A percentile compares a stretch with the other conserved stretches of the same genome.
Evolutionary conservation across 176 grass and related monocot genomes (phyloP).

Genomic region (Echinochloa phyllopogon): DNA sequence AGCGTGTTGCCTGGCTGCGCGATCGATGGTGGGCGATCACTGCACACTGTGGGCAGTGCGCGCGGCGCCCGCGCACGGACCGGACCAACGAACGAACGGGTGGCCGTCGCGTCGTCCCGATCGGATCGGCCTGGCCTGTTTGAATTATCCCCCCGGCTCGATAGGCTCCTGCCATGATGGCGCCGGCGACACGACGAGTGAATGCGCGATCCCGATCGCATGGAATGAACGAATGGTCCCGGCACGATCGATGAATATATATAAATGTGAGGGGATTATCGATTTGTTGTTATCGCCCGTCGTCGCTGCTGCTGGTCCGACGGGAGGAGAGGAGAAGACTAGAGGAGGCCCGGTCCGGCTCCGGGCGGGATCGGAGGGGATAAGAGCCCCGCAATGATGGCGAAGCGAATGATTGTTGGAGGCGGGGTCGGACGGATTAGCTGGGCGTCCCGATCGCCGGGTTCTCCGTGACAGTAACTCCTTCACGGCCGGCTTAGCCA

Average conservation of each 20-base stretch:
- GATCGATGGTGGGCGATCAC: not conserved
- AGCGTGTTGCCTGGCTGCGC: not conserved
- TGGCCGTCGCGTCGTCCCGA: slow-evolving; percentile 6
- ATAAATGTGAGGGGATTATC: not conserved
- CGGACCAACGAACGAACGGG: not conserved
- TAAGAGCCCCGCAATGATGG: slow-evolving; percentile 27
- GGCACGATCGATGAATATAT: too few species aligned
- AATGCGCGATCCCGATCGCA: not conserved
- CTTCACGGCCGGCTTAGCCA: too few species aligned
- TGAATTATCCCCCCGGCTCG: not conserved
- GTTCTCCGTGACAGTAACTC: slow-evolving; percentile 39
- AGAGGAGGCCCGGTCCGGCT: too few species aligned
- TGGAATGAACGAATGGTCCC: not conserved
- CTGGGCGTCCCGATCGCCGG: slow-evolving; percentile 12
- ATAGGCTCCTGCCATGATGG: slow-evolving; percentile 14
- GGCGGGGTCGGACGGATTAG: not conserved
- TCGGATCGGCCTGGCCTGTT: slow-evolving; percentile 6
- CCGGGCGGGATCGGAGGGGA: too few species aligned
- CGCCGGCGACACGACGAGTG: not conserved
- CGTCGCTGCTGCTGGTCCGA: not conserved
- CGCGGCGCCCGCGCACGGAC: not conserved
- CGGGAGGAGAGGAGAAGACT: not conserved
- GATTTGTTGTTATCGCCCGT: too few species aligned
- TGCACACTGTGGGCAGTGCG: not conserved
- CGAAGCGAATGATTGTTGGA: slow-evolving; percentile 11